Conservation (phyloP, 176 grass and related monocot species). For the Avena atlantica region DNA sequence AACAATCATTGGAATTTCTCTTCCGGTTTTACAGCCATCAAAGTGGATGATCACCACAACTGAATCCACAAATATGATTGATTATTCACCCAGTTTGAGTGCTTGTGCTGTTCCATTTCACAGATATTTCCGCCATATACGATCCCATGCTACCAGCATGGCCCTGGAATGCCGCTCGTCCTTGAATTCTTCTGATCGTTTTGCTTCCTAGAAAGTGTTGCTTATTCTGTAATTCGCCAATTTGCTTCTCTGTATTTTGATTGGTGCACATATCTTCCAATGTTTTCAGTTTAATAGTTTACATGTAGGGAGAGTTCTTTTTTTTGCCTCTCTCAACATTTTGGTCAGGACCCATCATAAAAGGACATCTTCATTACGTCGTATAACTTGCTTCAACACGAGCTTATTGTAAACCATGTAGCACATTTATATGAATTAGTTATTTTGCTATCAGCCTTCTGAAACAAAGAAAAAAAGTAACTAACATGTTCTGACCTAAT, state of each 20-base stretch:
- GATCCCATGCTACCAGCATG: constrained; percentile 13
- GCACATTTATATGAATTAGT: neutral
- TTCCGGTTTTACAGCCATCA: too few relatives aligned
- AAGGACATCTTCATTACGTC: constrained; percentile 1
- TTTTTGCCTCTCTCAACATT: constrained; percentile 1
- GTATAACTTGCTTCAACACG: neutral
- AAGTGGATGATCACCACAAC: neutral
- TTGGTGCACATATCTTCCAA: neutral
- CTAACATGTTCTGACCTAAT: constrained; percentile 11
- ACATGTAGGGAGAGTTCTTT: neutral
- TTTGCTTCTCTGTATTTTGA: constrained; percentile 2
- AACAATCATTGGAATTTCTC: too few relatives aligned
- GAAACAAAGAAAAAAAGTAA: constrained; percentile 24
- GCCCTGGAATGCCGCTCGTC: neutral
- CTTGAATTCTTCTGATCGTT: neutral
- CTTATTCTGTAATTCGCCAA: constrained; percentile 3
- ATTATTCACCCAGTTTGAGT: too few relatives aligned
- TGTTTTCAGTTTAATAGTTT: neutral
- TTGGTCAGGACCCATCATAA: constrained; percentile 1
- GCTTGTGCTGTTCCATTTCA: neutral
- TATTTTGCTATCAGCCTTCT: neutral
- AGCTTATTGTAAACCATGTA: constrained; percentile 3
- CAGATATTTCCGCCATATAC: neutral
- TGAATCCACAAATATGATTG: neutral
- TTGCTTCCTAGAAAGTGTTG: constrained; percentile 1